Conservation (phyloP, 192 early-diverging fungal species). For the Ambispora gerdemannii region DNA sequence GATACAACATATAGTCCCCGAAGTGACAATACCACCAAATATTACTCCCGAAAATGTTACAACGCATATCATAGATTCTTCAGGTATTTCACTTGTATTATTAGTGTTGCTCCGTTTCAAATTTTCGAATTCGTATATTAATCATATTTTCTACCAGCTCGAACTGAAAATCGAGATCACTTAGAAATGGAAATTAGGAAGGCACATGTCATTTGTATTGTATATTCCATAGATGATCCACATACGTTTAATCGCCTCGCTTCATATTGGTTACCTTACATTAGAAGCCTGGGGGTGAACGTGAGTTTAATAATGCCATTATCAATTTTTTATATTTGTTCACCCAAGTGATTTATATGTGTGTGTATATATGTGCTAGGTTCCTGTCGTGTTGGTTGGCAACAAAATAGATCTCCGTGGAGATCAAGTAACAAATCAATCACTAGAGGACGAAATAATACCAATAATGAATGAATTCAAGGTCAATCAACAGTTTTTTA, state of each 20-base stretch:
- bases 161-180: slow-evolving; percentile 82
- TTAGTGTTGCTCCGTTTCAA: neutral
- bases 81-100: slow-evolving; percentile 53
- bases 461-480: slow-evolving; percentile 99
- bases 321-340: too few species aligned
- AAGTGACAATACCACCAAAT: slow-evolving; percentile 99
- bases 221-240: slow-evolving; percentile 86
- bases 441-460: slow-evolving; percentile 89
- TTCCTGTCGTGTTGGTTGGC: slow-evolving; percentile 90
- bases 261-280: slow-evolving; percentile 90
- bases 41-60: slow-evolving; percentile 95
- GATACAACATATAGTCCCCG: slow-evolving; percentile 98
- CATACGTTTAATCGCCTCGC: slow-evolving; percentile 83
- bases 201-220: slow-evolving; percentile 97
- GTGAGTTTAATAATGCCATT: too few species aligned
- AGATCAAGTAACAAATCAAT: slow-evolving; percentile 77
- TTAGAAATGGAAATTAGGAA: slow-evolving; percentile 93
- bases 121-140: neutral
- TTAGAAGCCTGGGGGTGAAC: slow-evolving; percentile 88
- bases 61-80: slow-evolving; percentile 97
- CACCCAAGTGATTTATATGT: too few species aligned
- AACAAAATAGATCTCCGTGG: slow-evolving; percentile 90
- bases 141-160: slow-evolving; percentile 47
- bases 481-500: too few species aligned
- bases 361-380: too few species aligned